These are phyloP conservation scores for Scutellaria minor DNA, from an alignment of 257 asterid genomes.

Conservation along the genomic window DNA sequence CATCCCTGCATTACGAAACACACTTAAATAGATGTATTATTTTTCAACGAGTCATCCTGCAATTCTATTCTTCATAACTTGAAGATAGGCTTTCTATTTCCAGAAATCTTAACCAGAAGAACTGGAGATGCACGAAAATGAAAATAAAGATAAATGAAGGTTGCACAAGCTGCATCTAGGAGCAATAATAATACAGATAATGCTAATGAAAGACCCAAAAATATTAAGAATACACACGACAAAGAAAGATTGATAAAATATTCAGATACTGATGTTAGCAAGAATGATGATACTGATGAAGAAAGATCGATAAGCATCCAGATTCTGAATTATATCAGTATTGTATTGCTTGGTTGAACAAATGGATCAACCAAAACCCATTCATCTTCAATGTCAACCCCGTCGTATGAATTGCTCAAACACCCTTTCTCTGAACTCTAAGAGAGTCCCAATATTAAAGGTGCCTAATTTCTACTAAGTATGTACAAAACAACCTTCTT, in stretches of 20 bases:
- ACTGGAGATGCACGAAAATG: conserved; percentile 16
- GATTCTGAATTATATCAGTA: background rate
- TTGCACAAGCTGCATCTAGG: background rate
- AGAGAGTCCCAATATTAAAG: background rate
- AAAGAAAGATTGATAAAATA: conserved; percentile 18
- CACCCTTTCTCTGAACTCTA: background rate
- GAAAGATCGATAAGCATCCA: no score
- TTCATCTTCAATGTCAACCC: background rate
- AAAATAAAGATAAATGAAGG: conserved; percentile 8
- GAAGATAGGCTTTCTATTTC: conserved; percentile 19
- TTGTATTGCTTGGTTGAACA: background rate
- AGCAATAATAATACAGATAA: conserved; percentile 19
- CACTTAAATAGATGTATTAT: conserved; percentile 12
- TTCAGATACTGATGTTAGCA: background rate
- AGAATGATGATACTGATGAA: background rate
- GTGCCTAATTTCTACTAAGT: no score
- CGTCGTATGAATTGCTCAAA: background rate
- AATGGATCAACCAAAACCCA: background rate
- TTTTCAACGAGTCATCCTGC: background rate
- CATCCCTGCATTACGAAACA: conserved; percentile 65
- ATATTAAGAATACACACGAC: background rate
- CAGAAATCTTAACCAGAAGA: conserved; percentile 1
- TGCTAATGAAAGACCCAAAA: background rate
- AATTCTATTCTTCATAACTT: background rate
- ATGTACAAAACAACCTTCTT: no score